Conservation (phyloP, 805 yeast species). For the Candida pseudoglaebosa region DNA sequence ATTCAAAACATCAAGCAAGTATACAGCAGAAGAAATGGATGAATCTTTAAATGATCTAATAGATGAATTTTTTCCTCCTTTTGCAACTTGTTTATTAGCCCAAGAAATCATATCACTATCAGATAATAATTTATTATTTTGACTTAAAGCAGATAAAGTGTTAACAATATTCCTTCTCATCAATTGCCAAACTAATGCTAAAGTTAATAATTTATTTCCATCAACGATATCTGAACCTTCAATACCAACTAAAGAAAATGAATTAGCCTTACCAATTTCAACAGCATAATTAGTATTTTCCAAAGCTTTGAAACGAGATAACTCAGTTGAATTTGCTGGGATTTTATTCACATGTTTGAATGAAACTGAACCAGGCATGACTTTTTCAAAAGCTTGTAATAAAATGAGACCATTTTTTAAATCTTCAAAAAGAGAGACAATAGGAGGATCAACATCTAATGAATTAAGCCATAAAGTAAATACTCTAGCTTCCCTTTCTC, state of each 20-base stretch:
- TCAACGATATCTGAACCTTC: slow-evolving; percentile 97
- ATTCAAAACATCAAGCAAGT: slow-evolving; percentile 82
- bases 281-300: slow-evolving; percentile 99
- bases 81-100: slow-evolving; percentile 83
- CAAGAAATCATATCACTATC: slow-evolving; percentile 87
- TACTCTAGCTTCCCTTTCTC: slow-evolving; percentile 98
- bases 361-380: slow-evolving; percentile 88
- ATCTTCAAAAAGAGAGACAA: slow-evolving; percentile 87
- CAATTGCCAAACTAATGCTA: slow-evolving; percentile 96
- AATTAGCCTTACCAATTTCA: slow-evolving; percentile 87
- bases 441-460: slow-evolving; percentile 92
- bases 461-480: slow-evolving; percentile 97
- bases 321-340: slow-evolving; percentile 69
- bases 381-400: slow-evolving; percentile 92
- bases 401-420: slow-evolving; percentile 87
- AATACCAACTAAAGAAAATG: slow-evolving; percentile 92
- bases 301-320: slow-evolving; percentile 88
- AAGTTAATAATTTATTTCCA: slow-evolving; percentile 82
- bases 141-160: slow-evolving; percentile 69
- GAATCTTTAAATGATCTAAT: slow-evolving; percentile 86
- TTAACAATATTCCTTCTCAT: slow-evolving; percentile 93
- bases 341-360: slow-evolving; percentile 76
- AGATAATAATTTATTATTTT: slow-evolving; percentile 57
- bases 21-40: slow-evolving; percentile 70
- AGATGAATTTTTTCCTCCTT: slow-evolving; percentile 74